Evolutionary conservation across 495 filamentous ascomycete genomes (phyloP), one percentile per base, ranked within the genome.

Genomic region (Penicillium herquei): DNA sequence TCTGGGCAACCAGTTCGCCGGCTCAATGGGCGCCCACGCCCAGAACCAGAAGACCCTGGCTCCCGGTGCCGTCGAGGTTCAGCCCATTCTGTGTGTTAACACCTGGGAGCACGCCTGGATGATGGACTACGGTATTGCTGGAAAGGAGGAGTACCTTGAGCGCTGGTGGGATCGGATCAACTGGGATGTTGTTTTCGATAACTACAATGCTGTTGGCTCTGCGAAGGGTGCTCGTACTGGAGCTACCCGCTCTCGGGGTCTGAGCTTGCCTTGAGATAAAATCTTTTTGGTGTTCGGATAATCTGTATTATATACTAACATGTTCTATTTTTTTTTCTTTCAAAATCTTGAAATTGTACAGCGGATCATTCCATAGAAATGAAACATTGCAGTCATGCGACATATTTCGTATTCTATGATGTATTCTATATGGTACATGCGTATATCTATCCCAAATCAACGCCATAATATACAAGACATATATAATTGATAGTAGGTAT

Each of bases 51-150:
- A 68, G 63, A 75, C 63, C 56, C 62, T 81, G 55, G 81, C 85
- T 12, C 87, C 86, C 14, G 88, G 91, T 6, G 91, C 89, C 10
- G 72, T 82, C 39, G 81, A 89, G 50, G 62, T 92, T 14, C 73
- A 83, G 51, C 91, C 93, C 5, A 73, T 97, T 56, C 74, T 98
- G 54, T 96, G 92, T 63, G 80, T 98, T 43, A 98, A 94, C 70
- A 96, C 91, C 26, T 98, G 94, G 94, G 87, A 97, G 77, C 94
- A 98, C 71, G 88, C 86, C 2, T 98, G 89, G 85, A 72, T 98
- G 70, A 80, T 79, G 55, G 91, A 98, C 67, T 96, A 86, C 64
- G 91, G 91, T 26, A 76, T 96, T 43, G 75, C 71, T 37, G 90
- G 90, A 11, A 98, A 96, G 85, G 78, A 78, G 45, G 69, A 76